Evolutionary conservation across 2,329 filamentous ascomycete genomes (phyloP).

Genomic region (Sordariomycetes sp.): DNA sequence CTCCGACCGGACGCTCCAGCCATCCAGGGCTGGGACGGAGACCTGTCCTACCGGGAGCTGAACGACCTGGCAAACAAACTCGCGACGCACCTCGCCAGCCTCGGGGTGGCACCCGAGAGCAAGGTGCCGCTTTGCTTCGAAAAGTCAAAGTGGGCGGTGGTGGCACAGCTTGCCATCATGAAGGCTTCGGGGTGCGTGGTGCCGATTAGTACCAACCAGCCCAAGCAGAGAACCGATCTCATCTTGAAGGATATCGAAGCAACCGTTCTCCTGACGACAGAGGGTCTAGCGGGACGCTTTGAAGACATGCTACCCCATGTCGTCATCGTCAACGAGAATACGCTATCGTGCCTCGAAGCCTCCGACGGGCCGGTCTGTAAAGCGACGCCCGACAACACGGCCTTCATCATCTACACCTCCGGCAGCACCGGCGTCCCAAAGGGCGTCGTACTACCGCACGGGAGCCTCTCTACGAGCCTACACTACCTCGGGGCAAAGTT

Average conservation of each 20-base stretch:
- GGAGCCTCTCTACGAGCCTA: conserved; percentile 29
- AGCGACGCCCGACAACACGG: background rate
- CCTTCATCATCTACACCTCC: conserved; percentile 49
- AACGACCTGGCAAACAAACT: too few species aligned
- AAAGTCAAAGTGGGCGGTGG: background rate
- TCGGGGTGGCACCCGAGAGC: background rate
- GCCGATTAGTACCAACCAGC: background rate
- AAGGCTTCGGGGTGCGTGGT: background rate
- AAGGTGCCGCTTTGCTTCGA: background rate
- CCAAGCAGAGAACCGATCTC: background rate
- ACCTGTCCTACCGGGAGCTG: too few species aligned
- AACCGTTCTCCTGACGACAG: too few species aligned
- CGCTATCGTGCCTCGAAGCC: too few species aligned
- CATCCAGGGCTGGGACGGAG: too few species aligned
- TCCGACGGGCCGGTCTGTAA: background rate
- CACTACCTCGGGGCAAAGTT: conserved; percentile 26
- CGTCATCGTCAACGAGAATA: too few species aligned
- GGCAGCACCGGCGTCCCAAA: conserved; percentile 52
- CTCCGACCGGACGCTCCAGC: background rate
- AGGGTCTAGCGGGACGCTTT: too few species aligned
- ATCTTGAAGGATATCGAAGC: background rate
- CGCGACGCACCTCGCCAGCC: too few species aligned
- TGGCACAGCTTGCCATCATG: background rate
- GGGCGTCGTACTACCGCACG: conserved; percentile 39
- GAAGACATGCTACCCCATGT: too few species aligned